Conservation (phyloP, 1,284 basidiomycete species). For the Tremellales sp. region DNA sequence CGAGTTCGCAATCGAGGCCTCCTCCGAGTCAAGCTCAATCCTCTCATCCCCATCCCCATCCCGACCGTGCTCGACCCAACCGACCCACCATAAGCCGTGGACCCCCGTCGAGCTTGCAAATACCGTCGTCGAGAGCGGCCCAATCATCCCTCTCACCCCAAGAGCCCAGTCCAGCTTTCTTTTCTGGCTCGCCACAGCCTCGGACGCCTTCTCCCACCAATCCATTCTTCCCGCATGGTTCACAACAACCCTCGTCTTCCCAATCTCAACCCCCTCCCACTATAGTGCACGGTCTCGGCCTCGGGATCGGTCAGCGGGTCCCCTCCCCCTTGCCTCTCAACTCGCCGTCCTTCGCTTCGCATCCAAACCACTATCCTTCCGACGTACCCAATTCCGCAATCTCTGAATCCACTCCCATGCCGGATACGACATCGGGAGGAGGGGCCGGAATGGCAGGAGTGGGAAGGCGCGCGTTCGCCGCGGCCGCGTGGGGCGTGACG, state of each 20-base stretch:
- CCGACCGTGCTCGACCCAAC: slow-evolving; percentile 11
- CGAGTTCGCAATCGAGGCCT: slow-evolving; percentile 23
- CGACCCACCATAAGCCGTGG: background rate
- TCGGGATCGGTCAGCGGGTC: slow-evolving; percentile 15
- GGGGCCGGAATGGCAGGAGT: slow-evolving; percentile 86
- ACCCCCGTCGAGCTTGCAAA: background rate
- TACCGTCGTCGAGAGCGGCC: background rate
- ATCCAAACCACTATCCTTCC: slow-evolving; percentile 11
- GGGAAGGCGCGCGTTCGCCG: slow-evolving; percentile 75
- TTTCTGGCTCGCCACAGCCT: slow-evolving; percentile 4
- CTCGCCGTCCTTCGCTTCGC: slow-evolving; percentile 4
- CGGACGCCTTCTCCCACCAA: slow-evolving; percentile 34
- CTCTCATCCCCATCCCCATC: slow-evolving; percentile 22
- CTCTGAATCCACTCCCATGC: slow-evolving; percentile 26
- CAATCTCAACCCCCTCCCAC: background rate
- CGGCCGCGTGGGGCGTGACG: slow-evolving; percentile 57
- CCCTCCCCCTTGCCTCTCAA: slow-evolving; percentile 14
- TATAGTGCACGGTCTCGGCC: slow-evolving; percentile 25
- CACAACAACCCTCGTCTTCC: slow-evolving; percentile 6
- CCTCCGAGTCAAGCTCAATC: slow-evolving; percentile 21
- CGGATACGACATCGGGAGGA: slow-evolving; percentile 70
- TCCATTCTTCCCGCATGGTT: slow-evolving; percentile 33
- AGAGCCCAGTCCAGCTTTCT: slow-evolving; percentile 6
- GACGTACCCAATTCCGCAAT: slow-evolving; percentile 19
- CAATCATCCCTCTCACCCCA: slow-evolving; percentile 13